Base-by-base conservation (phyloP, 1,139 yeast genomes). In the Yamadazyma pseudoaaseri region DNA sequence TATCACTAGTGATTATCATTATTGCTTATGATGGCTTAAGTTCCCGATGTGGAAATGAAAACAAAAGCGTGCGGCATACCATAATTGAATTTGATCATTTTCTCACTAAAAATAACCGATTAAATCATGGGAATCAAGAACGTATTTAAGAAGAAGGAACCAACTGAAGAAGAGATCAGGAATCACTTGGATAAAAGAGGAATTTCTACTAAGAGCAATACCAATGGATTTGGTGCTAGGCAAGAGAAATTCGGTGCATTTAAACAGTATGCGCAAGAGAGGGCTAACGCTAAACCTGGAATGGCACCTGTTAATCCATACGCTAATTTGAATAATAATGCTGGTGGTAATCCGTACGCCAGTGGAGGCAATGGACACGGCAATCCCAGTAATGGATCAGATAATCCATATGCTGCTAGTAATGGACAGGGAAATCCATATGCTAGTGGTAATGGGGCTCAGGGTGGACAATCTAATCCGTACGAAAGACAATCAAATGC, bases 201-300 rank as follows among this genome's bases (percentile, higher is more conserved):
- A 4, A 68, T 81, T 27, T 48, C 75, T 9, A 73, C 79, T 30
- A 78, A 61, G 48, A 51, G 53, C 8, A 74, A 57, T 44, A 51
- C 58, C 6, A 36, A 38, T 15, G 33, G 34, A 5, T 37, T 34
- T 26, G 49, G 46, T 16, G 48, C 45, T 6, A 66, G 73, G 45
- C 70, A 65, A 44, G 77, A 70, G 46, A 77, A 78, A 48, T 83
- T 83, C 54, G 76, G 81, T 7, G 89, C 87, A 3, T 83, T 81
- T 52, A 70, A 70, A 28, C 67, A 68, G 37, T 79, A 73, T 56
- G 84, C 86, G 10, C 73, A 70, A 43, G 78, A 77, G 31, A 49
- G 66, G 31, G 60, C 64, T 49, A 39, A 50, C 37, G 43, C 56
- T 43, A 51, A 66, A 53, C 60, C 75, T 42, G 77, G 65, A 49